These are phyloP conservation scores for Aspergillus sp. DNA, from an alignment of 2,329 filamentous ascomycete genomes.

Conservation along the genomic window DNA sequence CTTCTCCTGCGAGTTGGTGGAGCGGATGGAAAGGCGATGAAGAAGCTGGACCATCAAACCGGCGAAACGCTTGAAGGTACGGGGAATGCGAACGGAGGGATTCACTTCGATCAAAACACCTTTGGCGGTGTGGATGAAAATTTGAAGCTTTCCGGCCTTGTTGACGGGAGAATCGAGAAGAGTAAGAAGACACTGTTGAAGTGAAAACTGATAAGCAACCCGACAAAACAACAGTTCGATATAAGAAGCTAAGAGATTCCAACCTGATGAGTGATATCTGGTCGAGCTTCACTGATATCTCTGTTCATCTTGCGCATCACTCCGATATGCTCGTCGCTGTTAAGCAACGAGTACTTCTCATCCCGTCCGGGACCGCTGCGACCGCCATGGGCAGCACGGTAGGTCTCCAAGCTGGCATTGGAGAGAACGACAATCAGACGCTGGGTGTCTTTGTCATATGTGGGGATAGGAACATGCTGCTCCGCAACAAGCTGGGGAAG, in stretches of 20 bases:
- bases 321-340: constrained; percentile 98
- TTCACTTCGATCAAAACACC: constrained; percentile 97
- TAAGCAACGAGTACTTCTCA: constrained; percentile 95
- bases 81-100: constrained; percentile 93
- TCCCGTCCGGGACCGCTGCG: constrained; percentile 63
- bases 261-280: constrained; percentile 98
- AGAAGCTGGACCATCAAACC: constrained; percentile 98
- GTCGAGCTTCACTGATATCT: constrained; percentile 94
- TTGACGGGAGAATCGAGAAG: constrained; percentile 97
- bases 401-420: constrained; percentile 95
- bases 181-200: constrained; percentile 80
- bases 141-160: constrained; percentile 95
- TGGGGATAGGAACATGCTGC: constrained; percentile 78
- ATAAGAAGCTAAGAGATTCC: constrained; percentile 25
- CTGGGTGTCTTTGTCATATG: constrained; percentile 84
- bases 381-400: constrained; percentile 78
- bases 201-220: constrained; percentile 8
- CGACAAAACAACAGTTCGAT: background rate
- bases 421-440: constrained; percentile 92
- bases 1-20: constrained; percentile 95
- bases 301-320: constrained; percentile 99
- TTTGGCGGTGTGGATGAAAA: constrained; percentile 97
- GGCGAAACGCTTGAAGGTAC: constrained; percentile 98
- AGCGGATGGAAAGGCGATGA: constrained; percentile 91
- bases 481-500: constrained; percentile 91